Evolutionary conservation across 805 yeast species (phyloP), one percentile per base, ranked within the genome.

Genomic region (Wilhelminamyces savonicus): DNA sequence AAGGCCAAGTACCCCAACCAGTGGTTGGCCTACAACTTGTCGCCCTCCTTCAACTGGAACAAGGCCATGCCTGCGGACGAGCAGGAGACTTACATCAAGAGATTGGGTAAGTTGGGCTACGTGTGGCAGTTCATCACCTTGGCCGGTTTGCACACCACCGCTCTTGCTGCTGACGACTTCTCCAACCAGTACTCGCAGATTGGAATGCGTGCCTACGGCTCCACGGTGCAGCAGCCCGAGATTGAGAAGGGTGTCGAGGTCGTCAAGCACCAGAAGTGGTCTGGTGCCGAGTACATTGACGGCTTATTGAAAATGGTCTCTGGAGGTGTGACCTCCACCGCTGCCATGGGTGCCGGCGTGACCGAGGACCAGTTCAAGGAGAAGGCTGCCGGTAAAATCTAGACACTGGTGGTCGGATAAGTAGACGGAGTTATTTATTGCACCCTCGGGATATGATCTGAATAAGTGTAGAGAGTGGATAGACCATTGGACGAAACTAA

Each of bases 311-410:
- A 81, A 61, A 69, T 86, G 62, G 92, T 87, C 16, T 80, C 92
- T 33, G 97, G 97, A 49, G 97, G 97, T 66, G 82, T 88, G 35
- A 72, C 88, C 29, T 81, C 94, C 13, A 90, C 97, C 28, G 95
- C 97, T 43, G 97, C 97, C 28, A 90, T 90, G 97, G 97, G 97
- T 53, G 81, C 81, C 39, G 97, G 97, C 69, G 97, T 90, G 44
- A 90, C 97, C 32, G 97, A 90, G 67, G 94, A 83, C 45, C 97
- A 90, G 65, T 90, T 90, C 69, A 83, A 82, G 48, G 59, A 53
- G 18, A 38, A 43, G 19, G 19, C 19, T 17, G 19, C 19, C 8
- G 19, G 19, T 8, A 17, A 17, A 8, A 17, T 17, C 8, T 17
- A n/a, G n/a, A n/a, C n/a, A n/a, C n/a, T n/a, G n/a, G n/a, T n/a